Evolutionary conservation across 1,284 basidiomycete genomes (phyloP).

Genomic region (Tilletia setariae): DNA sequence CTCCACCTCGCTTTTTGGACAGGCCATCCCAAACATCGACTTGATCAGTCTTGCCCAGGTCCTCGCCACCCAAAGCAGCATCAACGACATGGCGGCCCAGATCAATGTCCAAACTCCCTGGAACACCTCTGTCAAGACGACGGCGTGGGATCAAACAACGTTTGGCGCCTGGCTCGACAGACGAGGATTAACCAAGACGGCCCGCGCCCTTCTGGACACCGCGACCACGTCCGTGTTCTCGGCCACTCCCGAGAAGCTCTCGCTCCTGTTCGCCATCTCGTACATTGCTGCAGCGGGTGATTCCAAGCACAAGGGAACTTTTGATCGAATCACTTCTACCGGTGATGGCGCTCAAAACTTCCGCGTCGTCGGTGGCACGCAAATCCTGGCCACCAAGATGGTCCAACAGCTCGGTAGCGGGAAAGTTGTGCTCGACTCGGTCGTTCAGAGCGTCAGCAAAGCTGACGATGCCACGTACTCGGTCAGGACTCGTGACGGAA

Average conservation of each 20-base stretch:
- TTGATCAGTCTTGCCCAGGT: background rate
- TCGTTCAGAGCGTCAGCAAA: background rate
- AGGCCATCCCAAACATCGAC: background rate
- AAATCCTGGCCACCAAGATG: slow-evolving; percentile 7
- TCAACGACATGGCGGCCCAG: background rate
- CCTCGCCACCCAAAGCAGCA: background rate
- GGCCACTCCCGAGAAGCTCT: background rate
- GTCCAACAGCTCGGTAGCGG: background rate
- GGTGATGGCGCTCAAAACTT: background rate
- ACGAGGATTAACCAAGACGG: slow-evolving; percentile 1
- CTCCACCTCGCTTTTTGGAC: background rate
- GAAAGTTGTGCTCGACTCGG: slow-evolving; percentile 17
- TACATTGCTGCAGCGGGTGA: slow-evolving; percentile 1
- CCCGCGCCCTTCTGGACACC: background rate
- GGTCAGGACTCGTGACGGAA: background rate
- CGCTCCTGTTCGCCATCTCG: background rate
- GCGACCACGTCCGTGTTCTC: slow-evolving; percentile 2
- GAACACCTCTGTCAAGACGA: slow-evolving; percentile 8
- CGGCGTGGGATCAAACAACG: background rate
- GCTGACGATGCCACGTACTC: background rate
- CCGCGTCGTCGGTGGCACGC: slow-evolving; percentile 1
- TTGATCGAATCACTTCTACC: background rate
- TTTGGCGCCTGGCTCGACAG: slow-evolving; percentile 4
- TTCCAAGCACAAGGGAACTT: background rate
- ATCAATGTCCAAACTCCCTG: background rate